A percentile compares a stretch with the other conserved stretches of the same genome.
phyloP scores from a whole-genome alignment of 805 yeast species.

The Candida namnaoensis region DNA sequence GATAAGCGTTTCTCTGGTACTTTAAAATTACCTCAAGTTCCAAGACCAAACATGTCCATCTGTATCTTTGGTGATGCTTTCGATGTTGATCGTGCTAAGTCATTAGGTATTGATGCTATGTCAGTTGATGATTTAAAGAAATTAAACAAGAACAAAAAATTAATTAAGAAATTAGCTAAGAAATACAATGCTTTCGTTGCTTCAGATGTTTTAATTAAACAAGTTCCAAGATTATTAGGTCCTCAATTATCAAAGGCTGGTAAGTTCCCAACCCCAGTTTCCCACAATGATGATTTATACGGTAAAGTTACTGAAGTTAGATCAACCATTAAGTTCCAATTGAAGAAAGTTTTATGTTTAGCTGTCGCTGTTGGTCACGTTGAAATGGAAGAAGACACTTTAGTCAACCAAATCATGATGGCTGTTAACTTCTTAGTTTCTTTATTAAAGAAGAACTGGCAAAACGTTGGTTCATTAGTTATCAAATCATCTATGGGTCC shows the following conservation, averaged over 20 bases:
- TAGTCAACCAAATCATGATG: slow-evolving; percentile 97
- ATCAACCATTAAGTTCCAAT: slow-evolving; percentile 99
- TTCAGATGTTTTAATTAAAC: slow-evolving; percentile 98
- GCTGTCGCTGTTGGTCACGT: slow-evolving; percentile 99
- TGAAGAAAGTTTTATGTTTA: slow-evolving; percentile 98
- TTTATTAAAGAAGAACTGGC: slow-evolving; percentile 99
- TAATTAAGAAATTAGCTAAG: slow-evolving; percentile 99
- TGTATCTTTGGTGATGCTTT: slow-evolving; percentile 99
- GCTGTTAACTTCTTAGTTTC: slow-evolving; percentile 99
- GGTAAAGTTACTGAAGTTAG: slow-evolving; percentile 93
- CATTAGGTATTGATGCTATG: slow-evolving; percentile 99
- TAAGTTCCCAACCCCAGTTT: slow-evolving; percentile 99
- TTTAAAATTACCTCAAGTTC: slow-evolving; percentile 95
- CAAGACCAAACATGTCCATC: slow-evolving; percentile 99
- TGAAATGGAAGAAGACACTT: slow-evolving; percentile 95
- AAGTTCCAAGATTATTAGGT: slow-evolving; percentile 99
- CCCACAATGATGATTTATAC: slow-evolving; percentile 98
- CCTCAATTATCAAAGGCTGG: slow-evolving; percentile 99
- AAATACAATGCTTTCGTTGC: slow-evolving; percentile 99
- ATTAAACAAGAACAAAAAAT: slow-evolving; percentile 99
- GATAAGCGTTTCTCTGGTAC: slow-evolving; percentile 99
- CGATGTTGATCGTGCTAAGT: slow-evolving; percentile 99
- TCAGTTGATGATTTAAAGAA: slow-evolving; percentile 99
- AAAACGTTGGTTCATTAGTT: slow-evolving; percentile 98
- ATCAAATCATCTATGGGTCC: slow-evolving; percentile 99